Base-by-base conservation (phyloP, 225 moss, liverwort and hornwort species). In the Marchantia polymorpha region DNA sequence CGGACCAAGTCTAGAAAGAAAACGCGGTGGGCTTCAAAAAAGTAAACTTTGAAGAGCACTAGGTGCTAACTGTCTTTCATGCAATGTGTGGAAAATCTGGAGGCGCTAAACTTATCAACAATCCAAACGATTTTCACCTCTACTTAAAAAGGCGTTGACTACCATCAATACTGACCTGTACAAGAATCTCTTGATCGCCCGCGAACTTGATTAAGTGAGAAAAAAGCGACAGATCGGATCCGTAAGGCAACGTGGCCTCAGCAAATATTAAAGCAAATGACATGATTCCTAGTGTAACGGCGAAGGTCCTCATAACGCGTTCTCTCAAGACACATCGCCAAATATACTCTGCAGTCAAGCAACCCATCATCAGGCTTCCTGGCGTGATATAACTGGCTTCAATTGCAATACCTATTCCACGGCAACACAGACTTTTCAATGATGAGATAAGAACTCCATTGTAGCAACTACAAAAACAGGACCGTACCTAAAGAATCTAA, bases 311-410 rank as follows among this genome's bases (percentile, higher is more conserved):
- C 39, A 93, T 83, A 85, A 93, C 80, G 27, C 86, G 89, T 51
- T 91, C 93, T 84, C 99, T 92, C 74, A 99, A 80, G 77, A 90
- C 85, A 84, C 99, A 99, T 56, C 95, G 93, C 99, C 99, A 99
- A 16, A 92, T 81, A 70, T 90, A 99, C 74, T 95, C 99, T 99
- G 93, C 90, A 89, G 53, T 80, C 81, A 87, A 52, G 31, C 73
- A 71, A 52, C 20, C 1, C 70, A 56, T 46, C 16, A 61, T 71
- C 59, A 30, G 23, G 47, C n/a, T 53, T 81, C 67, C 70, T 52
- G 75, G 67, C 15, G 67, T 52, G 47, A 60, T 29, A 54, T 60
- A 55, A 54, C 6, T 82, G 10, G 64, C 60, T 72, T 72, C 31
- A 31, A 1, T 19, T 56, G 14, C 56, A 56, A 56, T 56, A 12